Conservation (phyloP, 495 filamentous ascomycete genomes). For the Opeltia flavorubescens region DNA sequence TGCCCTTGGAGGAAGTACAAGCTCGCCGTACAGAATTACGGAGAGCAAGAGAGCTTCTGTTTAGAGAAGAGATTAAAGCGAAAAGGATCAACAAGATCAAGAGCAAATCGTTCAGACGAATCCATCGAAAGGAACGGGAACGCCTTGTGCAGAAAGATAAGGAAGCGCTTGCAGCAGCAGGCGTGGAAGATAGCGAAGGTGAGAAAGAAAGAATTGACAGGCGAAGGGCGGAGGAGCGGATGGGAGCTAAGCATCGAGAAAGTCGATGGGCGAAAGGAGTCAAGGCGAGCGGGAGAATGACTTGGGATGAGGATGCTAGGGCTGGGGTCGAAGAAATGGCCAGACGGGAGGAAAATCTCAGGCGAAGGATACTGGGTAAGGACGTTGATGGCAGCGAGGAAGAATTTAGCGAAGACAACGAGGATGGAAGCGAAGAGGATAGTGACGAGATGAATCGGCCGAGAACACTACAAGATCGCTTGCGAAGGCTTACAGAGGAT, state of each 20-base stretch:
- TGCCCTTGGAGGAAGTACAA: conserved; percentile 57
- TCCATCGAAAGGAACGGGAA: conserved; percentile 78
- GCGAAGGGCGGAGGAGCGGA: conserved; percentile 69
- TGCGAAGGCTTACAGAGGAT: conserved; percentile 41
- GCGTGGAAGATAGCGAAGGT: conserved; percentile 55
- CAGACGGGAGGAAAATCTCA: conserved; percentile 70
- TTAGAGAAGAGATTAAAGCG: conserved; percentile 75
- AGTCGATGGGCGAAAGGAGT: conserved; percentile 92
- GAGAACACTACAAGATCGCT: conserved; percentile 33
- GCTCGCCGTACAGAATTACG: conserved; percentile 62
- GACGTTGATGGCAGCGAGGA: conserved; percentile 37
- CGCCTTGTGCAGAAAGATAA: conserved; percentile 56
- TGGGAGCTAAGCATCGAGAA: conserved; percentile 76
- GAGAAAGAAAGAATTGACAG: conserved; percentile 70
- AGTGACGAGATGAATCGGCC: conserved; percentile 22
- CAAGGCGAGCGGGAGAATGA: conserved; percentile 61
- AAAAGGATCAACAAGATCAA: conserved; percentile 98
- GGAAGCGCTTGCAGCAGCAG: conserved; percentile 52
- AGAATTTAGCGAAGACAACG: conserved; percentile 47
- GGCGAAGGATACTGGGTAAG: conserved; percentile 72
- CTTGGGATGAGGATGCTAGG: conserved; percentile 74
- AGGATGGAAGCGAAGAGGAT: conserved; percentile 44
- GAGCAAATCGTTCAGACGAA: conserved; percentile 78
- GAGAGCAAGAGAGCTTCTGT: conserved; percentile 68
- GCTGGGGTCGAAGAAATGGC: conserved; percentile 70